phyloP scores from a whole-genome alignment of 345 rosid species.

The Triadica sebifera region DNA sequence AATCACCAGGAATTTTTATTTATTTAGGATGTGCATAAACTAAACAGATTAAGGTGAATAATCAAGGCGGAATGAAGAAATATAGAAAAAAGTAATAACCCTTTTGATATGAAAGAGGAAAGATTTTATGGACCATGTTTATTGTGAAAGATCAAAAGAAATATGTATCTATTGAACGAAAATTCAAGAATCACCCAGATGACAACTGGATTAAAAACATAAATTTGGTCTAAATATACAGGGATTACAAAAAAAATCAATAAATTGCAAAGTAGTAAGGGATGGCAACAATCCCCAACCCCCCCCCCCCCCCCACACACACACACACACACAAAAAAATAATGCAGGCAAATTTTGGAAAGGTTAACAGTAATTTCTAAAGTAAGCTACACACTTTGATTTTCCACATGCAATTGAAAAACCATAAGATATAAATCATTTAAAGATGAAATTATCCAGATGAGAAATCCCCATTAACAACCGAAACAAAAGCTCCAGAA shows the following conservation, averaged over 20 bases:
- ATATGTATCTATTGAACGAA: no score
- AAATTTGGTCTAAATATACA: not conserved
- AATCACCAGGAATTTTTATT: not conserved
- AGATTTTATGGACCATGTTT: not conserved
- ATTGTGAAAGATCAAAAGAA: no score
- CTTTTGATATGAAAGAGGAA: not conserved
- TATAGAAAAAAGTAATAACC: not conserved
- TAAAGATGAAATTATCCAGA: not conserved
- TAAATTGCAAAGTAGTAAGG: no score
- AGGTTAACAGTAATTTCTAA: not conserved
- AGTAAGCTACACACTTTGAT: not conserved
- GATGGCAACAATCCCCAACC: not conserved
- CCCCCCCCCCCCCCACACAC: no score
- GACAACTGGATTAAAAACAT: not conserved
- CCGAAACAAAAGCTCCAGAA: not conserved
- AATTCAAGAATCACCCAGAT: not conserved
- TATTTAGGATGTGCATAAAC: not conserved
- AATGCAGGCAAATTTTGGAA: not conserved
- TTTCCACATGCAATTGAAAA: constrained; percentile 1
- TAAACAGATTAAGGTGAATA: not conserved
- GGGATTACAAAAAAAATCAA: no score
- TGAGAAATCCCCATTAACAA: constrained; percentile 1
- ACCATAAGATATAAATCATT: not conserved
- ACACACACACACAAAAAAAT: no score
- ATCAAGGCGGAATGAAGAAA: constrained; percentile 8